Evolutionary conservation across 2,329 filamentous ascomycete genomes (phyloP).

Genomic region (Aspergillus brunneoviolaceus): DNA sequence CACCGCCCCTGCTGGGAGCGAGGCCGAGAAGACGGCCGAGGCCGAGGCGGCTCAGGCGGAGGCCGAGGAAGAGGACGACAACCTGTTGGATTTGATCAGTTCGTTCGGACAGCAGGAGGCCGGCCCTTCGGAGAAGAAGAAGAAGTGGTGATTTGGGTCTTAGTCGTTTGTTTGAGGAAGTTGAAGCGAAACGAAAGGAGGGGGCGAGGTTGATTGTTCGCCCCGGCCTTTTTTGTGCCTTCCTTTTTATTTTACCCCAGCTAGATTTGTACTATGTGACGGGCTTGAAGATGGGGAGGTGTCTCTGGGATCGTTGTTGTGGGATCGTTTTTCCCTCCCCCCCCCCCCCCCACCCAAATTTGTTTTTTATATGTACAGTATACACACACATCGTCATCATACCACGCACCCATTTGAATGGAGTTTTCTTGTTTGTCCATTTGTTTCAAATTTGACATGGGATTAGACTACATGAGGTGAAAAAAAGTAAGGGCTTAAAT

Average conservation of each 20-base stretch:
- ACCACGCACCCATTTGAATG: slow-evolving; percentile 10
- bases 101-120: slow-evolving; percentile 48
- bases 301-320: slow-evolving; percentile 7
- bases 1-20: not conserved
- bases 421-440: slow-evolving; percentile 9
- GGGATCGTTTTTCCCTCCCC: not conserved
- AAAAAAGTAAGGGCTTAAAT: not conserved
- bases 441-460: not conserved
- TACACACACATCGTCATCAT: slow-evolving; percentile 6
- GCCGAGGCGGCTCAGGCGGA: slow-evolving; percentile 39
- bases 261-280: not conserved
- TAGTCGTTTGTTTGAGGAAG: too few species aligned
- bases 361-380: slow-evolving; percentile 15
- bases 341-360: too few species aligned
- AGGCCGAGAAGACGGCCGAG: slow-evolving; percentile 29
- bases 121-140: slow-evolving; percentile 34
- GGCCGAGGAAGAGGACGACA: slow-evolving; percentile 52
- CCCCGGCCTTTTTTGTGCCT: not conserved
- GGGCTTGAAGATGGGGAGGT: not conserved
- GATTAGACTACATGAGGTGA: not conserved
- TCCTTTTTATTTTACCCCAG: not conserved
- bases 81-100: slow-evolving; percentile 58
- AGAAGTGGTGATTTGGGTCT: slow-evolving; percentile 28
- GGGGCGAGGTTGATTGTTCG: not conserved
- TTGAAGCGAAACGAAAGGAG: not conserved